A percentile compares a stretch with the other conserved stretches of the same genome.
Conservation (phyloP, 192 early-diverging fungal species). For the Coemansia sp. region DNA sequence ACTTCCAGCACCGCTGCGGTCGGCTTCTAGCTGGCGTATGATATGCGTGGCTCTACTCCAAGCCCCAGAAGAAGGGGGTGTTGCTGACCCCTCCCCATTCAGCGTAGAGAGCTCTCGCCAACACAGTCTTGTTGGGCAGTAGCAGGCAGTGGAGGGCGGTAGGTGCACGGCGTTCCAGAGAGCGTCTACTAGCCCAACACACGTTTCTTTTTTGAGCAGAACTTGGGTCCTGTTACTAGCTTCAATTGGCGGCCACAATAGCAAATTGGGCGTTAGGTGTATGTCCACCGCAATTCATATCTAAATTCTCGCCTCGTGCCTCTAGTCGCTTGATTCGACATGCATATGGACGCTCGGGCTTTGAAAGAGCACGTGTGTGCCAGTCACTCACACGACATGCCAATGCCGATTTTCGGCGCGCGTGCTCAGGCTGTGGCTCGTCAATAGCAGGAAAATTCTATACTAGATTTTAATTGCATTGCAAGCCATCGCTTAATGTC, state of each 20-base stretch:
- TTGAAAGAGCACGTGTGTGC: not conserved
- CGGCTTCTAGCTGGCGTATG: not conserved
- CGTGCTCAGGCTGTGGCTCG: not conserved
- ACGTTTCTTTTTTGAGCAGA: constrained; percentile 2
- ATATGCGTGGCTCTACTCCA: not conserved
- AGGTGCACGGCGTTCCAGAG: not conserved
- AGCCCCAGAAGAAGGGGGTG: not conserved
- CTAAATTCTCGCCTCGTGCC: not conserved
- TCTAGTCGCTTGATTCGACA: not conserved
- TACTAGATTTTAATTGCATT: not conserved
- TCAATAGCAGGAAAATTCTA: not conserved
- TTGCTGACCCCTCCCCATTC: not conserved
- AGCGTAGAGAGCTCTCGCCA: not conserved
- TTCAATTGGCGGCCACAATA: not conserved
- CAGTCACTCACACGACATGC: not conserved
- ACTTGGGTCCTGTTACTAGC: not conserved
- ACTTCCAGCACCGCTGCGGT: not conserved
- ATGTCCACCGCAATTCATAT: not conserved
- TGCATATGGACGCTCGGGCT: not conserved
- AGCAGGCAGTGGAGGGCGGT: not conserved
- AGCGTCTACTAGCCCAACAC: not conserved
- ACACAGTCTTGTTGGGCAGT: not conserved
- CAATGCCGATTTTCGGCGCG: not conserved
- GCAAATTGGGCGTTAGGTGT: not conserved
- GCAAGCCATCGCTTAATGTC: not conserved